A percentile compares a stretch with the other conserved stretches of the same genome.
Conservation (phyloP, 2,329 filamentous ascomycete genomes). For the Colletotrichum falcatum region DNA sequence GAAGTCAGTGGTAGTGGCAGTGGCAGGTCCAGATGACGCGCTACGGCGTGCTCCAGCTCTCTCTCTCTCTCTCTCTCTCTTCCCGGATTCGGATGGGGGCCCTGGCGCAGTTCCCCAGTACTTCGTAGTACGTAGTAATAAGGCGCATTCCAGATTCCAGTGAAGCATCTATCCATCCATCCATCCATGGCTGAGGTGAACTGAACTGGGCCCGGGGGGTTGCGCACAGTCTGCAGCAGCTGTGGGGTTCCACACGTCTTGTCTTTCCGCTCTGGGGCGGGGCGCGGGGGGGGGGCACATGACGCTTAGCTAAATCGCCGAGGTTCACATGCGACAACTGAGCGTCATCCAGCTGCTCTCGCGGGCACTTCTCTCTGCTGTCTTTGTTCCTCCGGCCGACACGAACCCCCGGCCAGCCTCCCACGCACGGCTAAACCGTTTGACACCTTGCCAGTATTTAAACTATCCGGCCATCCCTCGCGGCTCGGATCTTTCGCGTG, state of each 20-base stretch:
- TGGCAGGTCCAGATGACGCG: too few relatives aligned
- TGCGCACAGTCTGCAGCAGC: neutral
- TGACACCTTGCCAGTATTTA: constrained; percentile 34
- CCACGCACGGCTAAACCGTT: constrained; percentile 33
- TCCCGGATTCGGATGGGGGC: constrained; percentile 2
- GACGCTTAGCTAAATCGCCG: constrained; percentile 39
- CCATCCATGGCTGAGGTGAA: neutral
- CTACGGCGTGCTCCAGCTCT: too few relatives aligned
- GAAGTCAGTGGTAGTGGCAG: neutral
- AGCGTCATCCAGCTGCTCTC: constrained; percentile 32
- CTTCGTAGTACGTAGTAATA: too few relatives aligned
- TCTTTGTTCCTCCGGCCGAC: constrained; percentile 31
- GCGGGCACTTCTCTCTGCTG: neutral
- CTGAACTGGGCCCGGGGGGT: neutral
- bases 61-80: neutral
- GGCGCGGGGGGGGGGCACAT: constrained; percentile 30
- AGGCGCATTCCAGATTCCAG: neutral
- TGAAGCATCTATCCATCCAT: too few relatives aligned
- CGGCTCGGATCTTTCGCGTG: constrained; percentile 20
- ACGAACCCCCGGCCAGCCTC: constrained; percentile 31
- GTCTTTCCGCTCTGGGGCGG: constrained; percentile 14
- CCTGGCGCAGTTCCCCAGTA: neutral
- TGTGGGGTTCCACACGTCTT: neutral
- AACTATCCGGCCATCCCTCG: constrained; percentile 29
- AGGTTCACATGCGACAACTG: constrained; percentile 43